These are phyloP conservation scores for Diversispora epigaea DNA, from an alignment of 192 early-diverging fungal genomes.

Conservation along the genomic window DNA sequence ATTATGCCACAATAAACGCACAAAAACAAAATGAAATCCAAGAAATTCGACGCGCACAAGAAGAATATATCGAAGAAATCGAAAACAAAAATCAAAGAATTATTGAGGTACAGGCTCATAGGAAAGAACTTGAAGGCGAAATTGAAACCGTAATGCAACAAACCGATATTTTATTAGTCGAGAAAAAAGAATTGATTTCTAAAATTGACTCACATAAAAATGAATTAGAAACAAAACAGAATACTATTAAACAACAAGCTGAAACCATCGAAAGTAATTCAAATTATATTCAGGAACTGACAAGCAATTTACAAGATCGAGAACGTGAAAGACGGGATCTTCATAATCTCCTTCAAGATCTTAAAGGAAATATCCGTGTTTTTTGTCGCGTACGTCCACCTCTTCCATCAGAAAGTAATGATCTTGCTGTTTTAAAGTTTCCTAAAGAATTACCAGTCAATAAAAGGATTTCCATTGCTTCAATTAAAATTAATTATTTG, in stretches of 20 bases:
- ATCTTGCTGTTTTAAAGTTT: not conserved
- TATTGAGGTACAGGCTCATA: not conserved
- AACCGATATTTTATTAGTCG: not conserved
- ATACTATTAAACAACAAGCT: not conserved
- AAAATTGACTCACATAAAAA: not conserved
- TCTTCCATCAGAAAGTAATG: conserved; percentile 33
- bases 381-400: conserved; percentile 92
- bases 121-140: not conserved
- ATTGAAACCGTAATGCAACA: not conserved
- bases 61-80: not conserved
- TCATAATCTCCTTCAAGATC: conserved; percentile 91
- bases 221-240: not conserved
- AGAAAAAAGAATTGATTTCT: not conserved
- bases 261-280: not conserved
- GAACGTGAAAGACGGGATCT: conserved; percentile 79
- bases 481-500: not conserved
- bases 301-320: conserved; percentile 39
- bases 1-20: not conserved
- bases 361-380: conserved; percentile 96
- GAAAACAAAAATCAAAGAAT: not conserved
- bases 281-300: not conserved
- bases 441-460: not conserved
- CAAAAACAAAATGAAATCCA: not conserved
- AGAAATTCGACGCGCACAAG: not conserved
- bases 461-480: not conserved